These are phyloP conservation scores for Serpula lacrymans DNA, from an alignment of 768 basidiomycete genomes.

Conservation along the genomic window DNA sequence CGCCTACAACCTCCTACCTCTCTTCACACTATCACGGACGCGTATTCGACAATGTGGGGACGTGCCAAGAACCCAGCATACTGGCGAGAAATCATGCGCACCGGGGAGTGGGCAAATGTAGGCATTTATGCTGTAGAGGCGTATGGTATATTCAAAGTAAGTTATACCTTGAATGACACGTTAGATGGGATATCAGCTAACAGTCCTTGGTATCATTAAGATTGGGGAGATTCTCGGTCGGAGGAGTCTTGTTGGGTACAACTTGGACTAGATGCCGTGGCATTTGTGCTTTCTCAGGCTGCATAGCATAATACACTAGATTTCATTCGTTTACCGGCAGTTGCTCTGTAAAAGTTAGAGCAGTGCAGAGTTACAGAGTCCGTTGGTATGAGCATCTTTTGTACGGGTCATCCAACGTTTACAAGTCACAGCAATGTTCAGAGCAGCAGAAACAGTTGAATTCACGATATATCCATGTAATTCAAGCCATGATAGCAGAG, in stretches of 20 bases:
- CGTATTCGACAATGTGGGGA: conserved; percentile 64
- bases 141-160: conserved; percentile 85
- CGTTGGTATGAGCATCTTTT: no score
- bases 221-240: conserved; percentile 88
- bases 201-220: conserved; percentile 33
- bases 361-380: no score
- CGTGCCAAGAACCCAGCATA: conserved; percentile 56
- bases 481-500: no score
- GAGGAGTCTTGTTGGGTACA: conserved; percentile 77
- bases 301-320: no score
- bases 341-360: no score
- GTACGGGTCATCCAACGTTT: no score
- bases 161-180: conserved; percentile 11
- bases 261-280: conserved; percentile 31
- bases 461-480: no score
- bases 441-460: no score
- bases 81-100: conserved; percentile 56
- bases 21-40: conserved; percentile 46
- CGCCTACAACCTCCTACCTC: conserved; percentile 59
- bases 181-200: no score
- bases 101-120: conserved; percentile 65
- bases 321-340: no score
- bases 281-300: no score
- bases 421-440: no score
- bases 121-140: conserved; percentile 81